phyloP scores from a whole-genome alignment of 192 early-diverging fungal genomes.

The Rhizophagus prolifer region DNA sequence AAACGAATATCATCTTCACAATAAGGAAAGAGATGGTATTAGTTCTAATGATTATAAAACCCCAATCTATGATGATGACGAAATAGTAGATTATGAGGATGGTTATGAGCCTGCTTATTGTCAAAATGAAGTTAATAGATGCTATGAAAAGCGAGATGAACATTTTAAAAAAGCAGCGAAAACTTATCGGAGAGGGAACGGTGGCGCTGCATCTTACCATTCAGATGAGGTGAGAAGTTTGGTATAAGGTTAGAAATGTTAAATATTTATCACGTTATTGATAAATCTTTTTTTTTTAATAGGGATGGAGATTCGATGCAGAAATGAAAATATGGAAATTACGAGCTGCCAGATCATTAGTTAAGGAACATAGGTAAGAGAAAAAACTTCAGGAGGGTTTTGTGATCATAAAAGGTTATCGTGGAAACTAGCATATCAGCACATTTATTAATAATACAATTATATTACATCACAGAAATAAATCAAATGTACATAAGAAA shows the following conservation, averaged over 20 bases:
- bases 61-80: slow-evolving; percentile 29
- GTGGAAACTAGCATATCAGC: too few relatives aligned
- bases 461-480: too few relatives aligned
- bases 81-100: slow-evolving; percentile 42
- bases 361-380: slow-evolving; percentile 33
- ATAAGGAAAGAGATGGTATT: too few relatives aligned
- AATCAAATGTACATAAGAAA: slow-evolving; percentile 9
- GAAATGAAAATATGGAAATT: slow-evolving; percentile 55
- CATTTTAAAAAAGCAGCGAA: slow-evolving; percentile 48
- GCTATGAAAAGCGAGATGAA: slow-evolving; percentile 45
- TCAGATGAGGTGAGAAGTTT: slow-evolving; percentile 44
- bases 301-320: slow-evolving; percentile 40
- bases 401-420: not conserved
- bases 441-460: too few relatives aligned
- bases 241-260: not conserved
- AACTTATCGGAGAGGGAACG: slow-evolving; percentile 43
- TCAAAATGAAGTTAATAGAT: slow-evolving; percentile 41
- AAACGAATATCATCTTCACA: too few relatives aligned
- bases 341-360: slow-evolving; percentile 52
- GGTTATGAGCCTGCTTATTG: slow-evolving; percentile 48
- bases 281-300: not conserved
- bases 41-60: slow-evolving; percentile 12
- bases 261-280: not conserved
- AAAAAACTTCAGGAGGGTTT: not conserved
- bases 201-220: slow-evolving; percentile 53